phyloP scores from a whole-genome alignment of 371 early-diverging fungal genomes.

The Synchytrium microbalum region DNA sequence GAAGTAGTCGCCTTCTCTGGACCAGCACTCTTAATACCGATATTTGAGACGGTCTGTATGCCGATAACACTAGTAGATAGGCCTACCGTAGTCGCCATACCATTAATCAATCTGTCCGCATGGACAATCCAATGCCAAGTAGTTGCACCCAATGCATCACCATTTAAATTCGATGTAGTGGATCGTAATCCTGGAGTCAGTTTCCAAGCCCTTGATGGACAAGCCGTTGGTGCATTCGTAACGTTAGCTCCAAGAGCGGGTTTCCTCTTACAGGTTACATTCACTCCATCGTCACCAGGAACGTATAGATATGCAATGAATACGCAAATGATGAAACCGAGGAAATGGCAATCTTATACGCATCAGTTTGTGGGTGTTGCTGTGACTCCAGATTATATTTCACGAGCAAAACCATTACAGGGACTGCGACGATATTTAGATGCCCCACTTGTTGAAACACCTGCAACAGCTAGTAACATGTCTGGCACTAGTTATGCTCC shows the following conservation, averaged over 20 bases:
- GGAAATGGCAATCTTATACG: slow-evolving; percentile 20
- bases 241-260: not conserved
- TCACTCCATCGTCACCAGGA: slow-evolving; percentile 17
- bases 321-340: slow-evolving; percentile 26
- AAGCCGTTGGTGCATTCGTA: not conserved
- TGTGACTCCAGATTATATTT: slow-evolving; percentile 23
- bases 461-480: not conserved
- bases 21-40: slow-evolving; percentile 27
- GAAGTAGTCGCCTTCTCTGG: slow-evolving; percentile 31
- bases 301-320: slow-evolving; percentile 26
- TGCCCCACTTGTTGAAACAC: not conserved
- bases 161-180: not conserved
- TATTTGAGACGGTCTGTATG: slow-evolving; percentile 31
- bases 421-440: slow-evolving; percentile 19
- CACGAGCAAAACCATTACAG: slow-evolving; percentile 19
- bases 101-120: not conserved
- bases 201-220: not conserved
- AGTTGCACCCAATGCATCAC: not conserved
- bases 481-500: not conserved
- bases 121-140: slow-evolving; percentile 2
- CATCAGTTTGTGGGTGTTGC: slow-evolving; percentile 23
- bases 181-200: not conserved
- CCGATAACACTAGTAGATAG: slow-evolving; percentile 22
- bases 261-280: not conserved
- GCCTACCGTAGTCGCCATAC: slow-evolving; percentile 28